Evolutionary conservation across 306 rosid species (phyloP).

Genomic region (Castanospermum australe): DNA sequence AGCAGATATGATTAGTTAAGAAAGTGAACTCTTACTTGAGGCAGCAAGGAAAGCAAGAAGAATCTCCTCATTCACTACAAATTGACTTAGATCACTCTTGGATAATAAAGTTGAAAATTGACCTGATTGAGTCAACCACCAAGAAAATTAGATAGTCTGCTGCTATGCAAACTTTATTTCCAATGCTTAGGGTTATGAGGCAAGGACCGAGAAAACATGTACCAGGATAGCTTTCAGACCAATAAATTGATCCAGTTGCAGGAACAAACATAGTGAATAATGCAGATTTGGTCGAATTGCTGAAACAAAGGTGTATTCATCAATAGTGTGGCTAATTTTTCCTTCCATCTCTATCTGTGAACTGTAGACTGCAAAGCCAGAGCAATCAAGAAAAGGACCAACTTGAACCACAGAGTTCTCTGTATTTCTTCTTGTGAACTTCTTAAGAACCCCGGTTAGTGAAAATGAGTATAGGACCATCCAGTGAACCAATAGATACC

Average conservation of each 20-base stretch:
- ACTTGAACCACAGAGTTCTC: conserved; percentile 55
- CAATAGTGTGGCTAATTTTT: conserved; percentile 51
- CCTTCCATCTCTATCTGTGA: conserved; percentile 75
- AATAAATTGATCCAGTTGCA: conserved; percentile 67
- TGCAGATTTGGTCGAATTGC: conserved; percentile 58
- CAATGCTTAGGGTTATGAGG: background rate
- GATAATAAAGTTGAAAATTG: conserved; percentile 43
- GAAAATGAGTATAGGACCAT: conserved; percentile 79
- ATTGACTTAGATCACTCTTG: conserved; percentile 55
- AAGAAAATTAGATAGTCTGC: conserved; percentile 1
- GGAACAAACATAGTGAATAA: conserved; percentile 67
- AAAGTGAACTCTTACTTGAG: conserved; percentile 57
- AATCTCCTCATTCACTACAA: conserved; percentile 62
- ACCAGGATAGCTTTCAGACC: conserved; percentile 73
- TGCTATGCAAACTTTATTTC: background rate
- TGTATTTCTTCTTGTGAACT: conserved; percentile 57
- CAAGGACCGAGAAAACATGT: conserved; percentile 3
- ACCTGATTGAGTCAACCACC: conserved; percentile 41
- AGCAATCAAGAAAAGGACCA: conserved; percentile 71
- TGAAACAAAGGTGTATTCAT: conserved; percentile 52
- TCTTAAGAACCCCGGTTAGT: conserved; percentile 61
- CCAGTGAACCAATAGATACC: conserved; percentile 76
- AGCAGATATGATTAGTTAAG: background rate
- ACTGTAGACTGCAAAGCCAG: conserved; percentile 66
- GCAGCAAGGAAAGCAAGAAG: conserved; percentile 76